Evolutionary conservation across 129 eudicot species (phyloP), one percentile per base, ranked within the genome.

Genomic region (Kitagawia praeruptora): DNA sequence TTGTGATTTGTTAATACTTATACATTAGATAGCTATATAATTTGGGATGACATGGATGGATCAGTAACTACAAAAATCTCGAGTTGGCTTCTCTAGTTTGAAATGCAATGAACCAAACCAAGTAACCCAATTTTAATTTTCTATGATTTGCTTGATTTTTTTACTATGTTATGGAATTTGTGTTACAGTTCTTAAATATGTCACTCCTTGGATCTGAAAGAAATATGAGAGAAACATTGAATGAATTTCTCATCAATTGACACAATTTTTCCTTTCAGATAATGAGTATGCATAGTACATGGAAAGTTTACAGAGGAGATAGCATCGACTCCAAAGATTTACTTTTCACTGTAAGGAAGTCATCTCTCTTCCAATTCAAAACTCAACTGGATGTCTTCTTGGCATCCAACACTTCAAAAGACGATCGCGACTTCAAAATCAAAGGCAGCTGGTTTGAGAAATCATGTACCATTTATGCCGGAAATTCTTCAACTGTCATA

Each of bases 291-390:
- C 84, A 84, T 44, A 81, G 80, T 16, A 80, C 84, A 39, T 81
- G 88, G 90, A 84, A 82, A 70, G 90, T 79, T 11, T 87, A 75
- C 44, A 79, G 77, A 61, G 88, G 88, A 61, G 90, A 84, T 21
- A 81, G 86, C 75, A 13, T 77, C 13, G 80, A 79, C 13, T 19
- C 82, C 4, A 53, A 15, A 21, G 83, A 84, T 73, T 77, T 87
- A 7, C 72, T 87, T 0, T 84, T 87, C 49, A 80, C 41, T 54
- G 83, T 34, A 0, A 77, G 75, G 58, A 82, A 45, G 41, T 81
- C 90, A 0, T 84, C 88, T 3, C 27, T 82, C 4, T 13, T 87
- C 16, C 85, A 82, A 71, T 63, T 81, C 41, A 84, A 84, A 80
- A 84, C 83, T 4, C 45, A 79, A 51, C 40, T 84, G 14, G 82